Base-by-base conservation (phyloP, 257 asterid species). In the Plectranthus barbatus region DNA sequence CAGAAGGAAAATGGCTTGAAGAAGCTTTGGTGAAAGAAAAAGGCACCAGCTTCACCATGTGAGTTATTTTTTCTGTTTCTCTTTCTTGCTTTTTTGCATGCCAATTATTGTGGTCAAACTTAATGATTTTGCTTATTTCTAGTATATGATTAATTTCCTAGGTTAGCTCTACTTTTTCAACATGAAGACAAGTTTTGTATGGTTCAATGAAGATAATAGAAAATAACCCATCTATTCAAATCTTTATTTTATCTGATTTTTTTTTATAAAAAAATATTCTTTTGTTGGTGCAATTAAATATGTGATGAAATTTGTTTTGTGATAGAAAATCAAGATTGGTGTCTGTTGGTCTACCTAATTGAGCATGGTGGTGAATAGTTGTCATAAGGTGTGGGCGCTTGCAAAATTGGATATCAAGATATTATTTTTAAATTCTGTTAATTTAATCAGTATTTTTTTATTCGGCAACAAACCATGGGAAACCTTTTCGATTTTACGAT, bases 1-100 rank as follows among this genome's bases (percentile, higher is more conserved):
- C 60, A 80, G 81, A 71, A 81, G 94, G 65, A 86, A 84, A 76
- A 66, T 84, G 74, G 62, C 40, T 52, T 81, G 84, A 80, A 49
- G 72, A 70, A 51, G 62, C 37, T 69, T 23, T 13, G 26, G 12
- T 66, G 26, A 5, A 19, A 53, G 58, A 26, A 52, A 62, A 36
- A 17, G 41, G 39, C 68, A 45, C 19, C 65, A 53, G 21, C 70
- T 21, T 34, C 77, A 37, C 55, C 61, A 68, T 59, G 74, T 80
- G 76, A 60, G 36, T 54, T 53, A 37, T 71, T 51, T 48, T 24
- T 42, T 23, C 42, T 62, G 39, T 14, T 23, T 40, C 33, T 6
- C 39, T 18, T 24, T 44, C 36, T n/a, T 55, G 15, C 20, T 42
- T 55, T 29, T 39, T 70, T 9, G 10, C 24, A 36, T 26, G 45